Percentiles rank a stretch among this genome's conserved stretches.
These are phyloP conservation scores for Candida chilensis DNA, from an alignment of 805 yeast genomes.

Conservation along the genomic window DNA sequence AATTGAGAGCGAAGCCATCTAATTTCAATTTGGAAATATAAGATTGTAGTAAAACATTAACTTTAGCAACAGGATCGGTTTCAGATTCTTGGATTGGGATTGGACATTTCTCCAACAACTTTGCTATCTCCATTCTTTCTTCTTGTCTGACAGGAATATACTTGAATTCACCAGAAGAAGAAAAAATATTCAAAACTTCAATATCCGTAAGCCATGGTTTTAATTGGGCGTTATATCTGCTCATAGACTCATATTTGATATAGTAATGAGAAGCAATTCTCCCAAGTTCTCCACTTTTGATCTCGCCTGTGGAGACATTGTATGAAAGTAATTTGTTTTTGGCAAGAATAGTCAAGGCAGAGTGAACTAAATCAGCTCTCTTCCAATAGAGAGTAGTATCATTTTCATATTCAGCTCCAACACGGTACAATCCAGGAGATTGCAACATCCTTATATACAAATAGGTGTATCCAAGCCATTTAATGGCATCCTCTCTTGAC, in stretches of 20 bases:
- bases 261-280: slow-evolving; percentile 81
- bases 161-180: slow-evolving; percentile 79
- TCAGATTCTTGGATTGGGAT: slow-evolving; percentile 73
- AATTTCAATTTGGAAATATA: slow-evolving; percentile 70
- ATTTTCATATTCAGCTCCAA: slow-evolving; percentile 52
- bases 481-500: slow-evolving; percentile 54
- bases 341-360: slow-evolving; percentile 58
- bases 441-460: slow-evolving; percentile 69
- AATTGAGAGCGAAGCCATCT: slow-evolving; percentile 84
- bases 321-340: slow-evolving; percentile 53
- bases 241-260: slow-evolving; percentile 67
- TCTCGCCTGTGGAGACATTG: slow-evolving; percentile 33
- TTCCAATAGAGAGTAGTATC: slow-evolving; percentile 41
- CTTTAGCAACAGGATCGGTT: slow-evolving; percentile 68
- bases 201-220: slow-evolving; percentile 58
- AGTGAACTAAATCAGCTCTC: slow-evolving; percentile 62
- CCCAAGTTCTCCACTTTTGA: slow-evolving; percentile 57
- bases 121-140: slow-evolving; percentile 66
- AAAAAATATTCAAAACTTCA: slow-evolving; percentile 70
- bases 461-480: slow-evolving; percentile 78
- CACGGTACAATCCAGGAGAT: slow-evolving; percentile 68
- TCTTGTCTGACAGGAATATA: slow-evolving; percentile 80
- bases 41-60: slow-evolving; percentile 73
- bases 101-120: slow-evolving; percentile 68
- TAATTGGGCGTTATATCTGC: slow-evolving; percentile 51